These are phyloP conservation scores for Sporothrix humicola DNA, from an alignment of 2,329 filamentous ascomycete species.

Conservation along the genomic window DNA sequence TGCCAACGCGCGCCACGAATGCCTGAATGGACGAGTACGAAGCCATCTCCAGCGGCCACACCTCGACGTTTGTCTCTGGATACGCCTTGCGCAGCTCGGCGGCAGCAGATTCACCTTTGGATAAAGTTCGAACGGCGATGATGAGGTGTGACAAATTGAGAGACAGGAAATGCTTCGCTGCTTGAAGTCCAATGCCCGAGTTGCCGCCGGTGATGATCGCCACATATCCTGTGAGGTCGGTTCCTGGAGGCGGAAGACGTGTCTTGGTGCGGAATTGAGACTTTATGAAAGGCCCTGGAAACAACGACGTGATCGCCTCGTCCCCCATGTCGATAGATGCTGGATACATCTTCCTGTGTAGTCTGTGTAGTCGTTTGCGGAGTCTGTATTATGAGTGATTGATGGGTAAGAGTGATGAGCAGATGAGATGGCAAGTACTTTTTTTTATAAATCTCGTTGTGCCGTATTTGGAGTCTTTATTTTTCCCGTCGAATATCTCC, in stretches of 20 bases:
- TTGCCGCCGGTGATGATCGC: conserved; percentile 48
- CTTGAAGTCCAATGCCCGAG: conserved; percentile 46
- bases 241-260: conserved; percentile 16
- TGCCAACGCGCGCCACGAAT: conserved; percentile 20
- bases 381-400: neutral
- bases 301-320: conserved; percentile 7
- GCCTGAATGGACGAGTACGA: conserved; percentile 33
- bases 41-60: conserved; percentile 37
- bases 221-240: conserved; percentile 37
- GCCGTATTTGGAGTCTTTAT: too few species aligned
- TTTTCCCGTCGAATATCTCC: too few species aligned
- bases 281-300: conserved; percentile 26
- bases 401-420: neutral
- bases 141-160: conserved; percentile 45
- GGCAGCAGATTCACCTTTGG: conserved; percentile 41
- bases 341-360: neutral
- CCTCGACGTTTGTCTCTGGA: conserved; percentile 41
- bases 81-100: conserved; percentile 19
- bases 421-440: too few species aligned
- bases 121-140: conserved; percentile 43
- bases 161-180: conserved; percentile 44
- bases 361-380: neutral
- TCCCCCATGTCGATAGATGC: conserved; percentile 29
- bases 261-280: conserved; percentile 27
- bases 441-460: too few species aligned